Base-by-base conservation (phyloP, 768 basidiomycete species). In the Amanita jacksonii region DNA sequence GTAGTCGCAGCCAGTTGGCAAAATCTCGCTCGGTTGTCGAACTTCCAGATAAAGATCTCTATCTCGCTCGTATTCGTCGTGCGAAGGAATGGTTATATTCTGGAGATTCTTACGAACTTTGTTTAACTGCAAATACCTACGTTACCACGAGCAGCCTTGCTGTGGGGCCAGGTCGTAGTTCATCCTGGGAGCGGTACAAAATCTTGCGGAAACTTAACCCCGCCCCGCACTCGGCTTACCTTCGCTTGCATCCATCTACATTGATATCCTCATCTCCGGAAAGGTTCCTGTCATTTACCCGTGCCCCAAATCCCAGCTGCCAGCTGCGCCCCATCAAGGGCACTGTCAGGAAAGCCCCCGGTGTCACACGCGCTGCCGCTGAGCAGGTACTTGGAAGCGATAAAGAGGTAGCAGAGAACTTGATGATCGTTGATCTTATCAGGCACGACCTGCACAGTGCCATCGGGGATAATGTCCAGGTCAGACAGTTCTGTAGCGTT, bases 351-450 rank as follows among this genome's bases (percentile, higher is more conserved):
- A 88, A 86, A 60, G 76, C 67, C 3, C 77, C 80, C 5, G 68
- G 67, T 6, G 69, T 81, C 46, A 81, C 73, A 13, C 76, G 76
- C 20, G 76, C 71, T 43, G 72, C 77, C 38, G 81, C 81, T n/a
- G 79, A 83, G 53, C 52, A 79, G 60, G 59, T 72, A 10, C 62
- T 85, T 45, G 80, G 81, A 4, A 84, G 74, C 58, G 68, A 65
- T 33, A 98, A 98, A 59, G 93, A 98, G 61, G 79, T 93, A 1
- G 93, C 92, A 0, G 93, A 97, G 66, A 98, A 98, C 58, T 63
- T 98, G 45, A 97, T 98, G 93, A 96, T 98, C 50, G 93, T 96
- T 19, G 93, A 97, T 59, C 76, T 98, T 38, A 94, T 94, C 54
- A 78, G 91, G 25, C 87, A 96, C 51, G 93, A 98, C 62, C 67